Percentiles rank a stretch among this genome's conserved stretches.
Evolutionary conservation across 108 stramenopile species (phyloP).

Genomic region (Bacterosira constricta): DNA sequence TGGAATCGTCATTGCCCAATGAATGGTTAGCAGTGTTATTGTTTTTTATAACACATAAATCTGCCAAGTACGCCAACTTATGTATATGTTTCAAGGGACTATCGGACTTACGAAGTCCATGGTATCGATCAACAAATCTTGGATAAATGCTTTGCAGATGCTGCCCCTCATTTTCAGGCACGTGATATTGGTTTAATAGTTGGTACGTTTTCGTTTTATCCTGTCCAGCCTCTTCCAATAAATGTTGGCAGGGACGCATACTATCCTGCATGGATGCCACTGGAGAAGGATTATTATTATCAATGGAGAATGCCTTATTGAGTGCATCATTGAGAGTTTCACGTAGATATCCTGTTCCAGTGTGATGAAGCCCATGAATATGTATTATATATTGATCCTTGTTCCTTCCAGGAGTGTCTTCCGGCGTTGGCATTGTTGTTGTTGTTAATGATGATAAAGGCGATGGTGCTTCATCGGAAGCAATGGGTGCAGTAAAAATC

Average conservation of each 20-base stretch:
- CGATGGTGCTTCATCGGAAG: background rate
- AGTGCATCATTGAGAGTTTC: constrained; percentile 18
- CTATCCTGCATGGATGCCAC: constrained; percentile 22
- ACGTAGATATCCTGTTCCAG: constrained; percentile 29
- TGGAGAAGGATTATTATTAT: too few species aligned
- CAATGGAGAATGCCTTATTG: constrained; percentile 22
- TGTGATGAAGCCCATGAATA: constrained; percentile 40
- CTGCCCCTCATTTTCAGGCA: constrained; percentile 29
- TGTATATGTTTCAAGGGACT: background rate
- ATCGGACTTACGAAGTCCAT: background rate
- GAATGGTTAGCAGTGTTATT: background rate
- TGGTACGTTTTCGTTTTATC: background rate
- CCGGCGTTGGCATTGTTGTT: background rate
- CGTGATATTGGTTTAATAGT: background rate
- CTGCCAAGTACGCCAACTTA: constrained; percentile 22
- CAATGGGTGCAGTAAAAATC: background rate
- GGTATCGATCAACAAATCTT: background rate
- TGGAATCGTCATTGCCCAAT: background rate
- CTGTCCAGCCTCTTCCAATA: background rate
- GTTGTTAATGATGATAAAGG: background rate
- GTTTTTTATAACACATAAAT: constrained; percentile 14
- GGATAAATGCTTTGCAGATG: constrained; percentile 34
- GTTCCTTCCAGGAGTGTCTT: background rate
- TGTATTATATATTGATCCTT: constrained; percentile 28
- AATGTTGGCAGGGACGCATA: constrained; percentile 4